Base-by-base conservation (phyloP, 2,329 filamentous ascomycete species). In the Coniochaeta ligniaria region DNA sequence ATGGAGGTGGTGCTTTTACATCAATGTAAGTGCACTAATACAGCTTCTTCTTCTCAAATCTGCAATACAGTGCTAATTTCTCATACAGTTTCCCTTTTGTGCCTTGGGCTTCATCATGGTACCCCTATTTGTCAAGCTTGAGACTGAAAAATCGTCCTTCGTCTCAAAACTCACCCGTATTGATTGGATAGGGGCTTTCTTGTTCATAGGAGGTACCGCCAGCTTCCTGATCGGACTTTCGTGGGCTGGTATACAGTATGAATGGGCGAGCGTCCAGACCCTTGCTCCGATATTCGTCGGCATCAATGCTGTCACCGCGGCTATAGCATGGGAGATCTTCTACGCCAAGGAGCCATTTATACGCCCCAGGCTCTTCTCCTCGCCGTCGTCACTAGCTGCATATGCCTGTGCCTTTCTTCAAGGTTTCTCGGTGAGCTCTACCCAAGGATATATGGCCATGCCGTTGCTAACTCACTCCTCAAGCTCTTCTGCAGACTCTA, bases 1-100 rank as follows among this genome's bases (percentile, higher is more conserved):
- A 0, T 82, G 79, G 79, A 68, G 75, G 9, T 81, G 76, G 76
- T 73, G 75, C 26, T 83, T 83, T 63, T 80, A 78, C 61, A 63
- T 79, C 55, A 79, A 78, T 70, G 47, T 52, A n/a, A 28, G 47
- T 52, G 24, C 47, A 17, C 5, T 6, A n/a, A n/a, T n/a, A n/a
- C n/a, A n/a, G n/a, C n/a, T n/a, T n/a, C n/a, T n/a, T n/a, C n/a
- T n/a, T n/a, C n/a, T n/a, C n/a, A n/a, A n/a, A n/a, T n/a, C n/a
- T n/a, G n/a, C n/a, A n/a, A n/a, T n/a, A n/a, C n/a, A n/a, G 6
- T 3, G 17, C 24, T 52, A 31, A 52, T 14, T 3, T 2, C 24
- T 2, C 26, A 31, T 28, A 20, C 41, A 52, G 47, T 72, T 80
- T 38, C 78, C 78, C 16, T 73, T 79, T 62, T 73, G 76, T 61